Evolutionary conservation across 176 grass and related monocot species (phyloP).

Genomic region (barley (Hordeum vulgare)): DNA sequence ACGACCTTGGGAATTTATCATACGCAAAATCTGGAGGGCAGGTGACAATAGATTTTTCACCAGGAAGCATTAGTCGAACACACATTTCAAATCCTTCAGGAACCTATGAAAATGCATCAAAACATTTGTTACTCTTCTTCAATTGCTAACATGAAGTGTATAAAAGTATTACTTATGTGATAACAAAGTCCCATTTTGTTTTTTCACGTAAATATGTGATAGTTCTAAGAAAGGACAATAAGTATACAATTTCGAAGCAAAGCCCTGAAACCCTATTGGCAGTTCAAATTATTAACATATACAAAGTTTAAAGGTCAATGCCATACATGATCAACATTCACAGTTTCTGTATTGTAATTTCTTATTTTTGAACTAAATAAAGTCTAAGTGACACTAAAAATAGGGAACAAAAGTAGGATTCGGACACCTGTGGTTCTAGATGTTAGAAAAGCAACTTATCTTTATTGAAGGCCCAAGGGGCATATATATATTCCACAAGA

Average conservation of each 20-base stretch:
- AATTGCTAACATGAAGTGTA: neutral
- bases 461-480: no score
- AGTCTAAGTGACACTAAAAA: neutral
- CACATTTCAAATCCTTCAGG: constrained; percentile 98
- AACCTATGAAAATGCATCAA: constrained; percentile 47
- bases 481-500: no score
- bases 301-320: neutral
- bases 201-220: neutral
- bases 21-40: constrained; percentile 99
- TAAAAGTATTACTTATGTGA: no score
- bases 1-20: constrained; percentile 92
- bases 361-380: neutral
- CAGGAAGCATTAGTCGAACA: constrained; percentile 96
- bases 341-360: neutral
- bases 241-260: neutral
- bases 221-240: neutral
- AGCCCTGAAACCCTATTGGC: neutral
- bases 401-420: neutral
- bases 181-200: neutral
- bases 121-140: neutral
- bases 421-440: neutral
- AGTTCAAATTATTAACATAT: neutral
- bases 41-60: constrained; percentile 78
- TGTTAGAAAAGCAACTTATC: no score
- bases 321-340: neutral